Percentiles rank a stretch among this genome's conserved stretches.
These are phyloP conservation scores for Populus trichocarpa DNA, from an alignment of 441 rosid genomes.

Conservation along the genomic window DNA sequence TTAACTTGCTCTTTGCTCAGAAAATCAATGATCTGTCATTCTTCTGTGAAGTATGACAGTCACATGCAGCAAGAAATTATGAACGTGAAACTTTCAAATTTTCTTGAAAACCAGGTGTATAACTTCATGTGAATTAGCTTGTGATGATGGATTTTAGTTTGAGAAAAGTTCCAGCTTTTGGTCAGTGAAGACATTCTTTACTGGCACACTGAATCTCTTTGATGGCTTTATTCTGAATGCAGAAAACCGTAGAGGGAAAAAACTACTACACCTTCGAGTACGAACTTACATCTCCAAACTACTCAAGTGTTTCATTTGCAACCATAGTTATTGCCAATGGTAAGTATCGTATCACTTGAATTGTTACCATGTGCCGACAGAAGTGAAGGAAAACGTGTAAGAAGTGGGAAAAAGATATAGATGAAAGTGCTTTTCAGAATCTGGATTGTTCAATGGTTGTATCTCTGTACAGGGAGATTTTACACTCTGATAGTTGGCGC, in stretches of 20 bases:
- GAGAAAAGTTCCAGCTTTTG: background rate
- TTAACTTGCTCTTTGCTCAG: background rate
- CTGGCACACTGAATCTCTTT: background rate
- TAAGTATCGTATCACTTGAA: constrained; percentile 20
- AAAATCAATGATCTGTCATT: background rate
- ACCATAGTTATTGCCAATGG: constrained; percentile 81
- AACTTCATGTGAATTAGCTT: background rate
- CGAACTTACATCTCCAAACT: constrained; percentile 60
- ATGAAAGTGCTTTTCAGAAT: background rate
- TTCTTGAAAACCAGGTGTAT: background rate
- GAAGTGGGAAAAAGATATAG: background rate
- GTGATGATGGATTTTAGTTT: background rate
- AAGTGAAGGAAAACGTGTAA: background rate
- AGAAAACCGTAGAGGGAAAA: constrained; percentile 67
- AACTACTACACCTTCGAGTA: constrained; percentile 85
- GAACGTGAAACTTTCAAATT: background rate
- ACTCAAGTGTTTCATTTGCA: constrained; percentile 61
- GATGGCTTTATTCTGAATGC: constrained; percentile 24
- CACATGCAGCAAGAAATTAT: background rate
- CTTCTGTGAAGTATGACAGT: background rate
- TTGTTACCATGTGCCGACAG: background rate
- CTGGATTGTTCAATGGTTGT: constrained; percentile 1
- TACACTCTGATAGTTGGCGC: constrained; percentile 89
- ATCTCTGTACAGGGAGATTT: constrained; percentile 50
- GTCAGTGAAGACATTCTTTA: background rate